phyloP scores from a whole-genome alignment of 2,329 filamentous ascomycete genomes.

The Chalara sp. region DNA sequence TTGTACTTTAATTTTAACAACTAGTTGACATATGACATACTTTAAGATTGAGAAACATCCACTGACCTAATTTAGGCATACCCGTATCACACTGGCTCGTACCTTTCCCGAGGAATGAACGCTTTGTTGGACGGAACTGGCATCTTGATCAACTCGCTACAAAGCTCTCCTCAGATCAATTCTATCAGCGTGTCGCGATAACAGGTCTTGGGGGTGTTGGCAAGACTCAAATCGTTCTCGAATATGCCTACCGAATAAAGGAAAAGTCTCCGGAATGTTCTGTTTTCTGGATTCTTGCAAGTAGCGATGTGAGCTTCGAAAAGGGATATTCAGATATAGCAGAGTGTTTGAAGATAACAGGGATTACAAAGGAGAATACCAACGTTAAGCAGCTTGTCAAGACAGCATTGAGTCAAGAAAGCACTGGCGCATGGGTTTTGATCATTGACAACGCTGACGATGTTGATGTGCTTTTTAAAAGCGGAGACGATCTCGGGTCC shows the following conservation, averaged over 20 bases:
- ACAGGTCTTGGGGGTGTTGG: constrained; percentile 10
- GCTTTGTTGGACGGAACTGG: constrained; percentile 9
- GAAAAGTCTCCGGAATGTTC: constrained; percentile 24
- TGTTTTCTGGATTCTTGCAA: constrained; percentile 34
- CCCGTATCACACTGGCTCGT: background rate
- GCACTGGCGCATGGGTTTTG: constrained; percentile 31
- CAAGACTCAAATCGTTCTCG: constrained; percentile 11
- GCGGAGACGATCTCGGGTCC: background rate
- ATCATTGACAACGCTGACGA: constrained; percentile 40
- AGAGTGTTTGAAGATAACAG: constrained; percentile 4
- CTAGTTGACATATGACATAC: too few relatives aligned
- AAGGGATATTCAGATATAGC: constrained; percentile 6
- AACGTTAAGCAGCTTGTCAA: constrained; percentile 9
- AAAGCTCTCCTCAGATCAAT: background rate
- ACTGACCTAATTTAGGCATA: too few relatives aligned
- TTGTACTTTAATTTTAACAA: too few relatives aligned
- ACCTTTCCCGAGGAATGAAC: constrained; percentile 4
- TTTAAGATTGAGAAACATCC: too few relatives aligned
- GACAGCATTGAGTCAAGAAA: constrained; percentile 6
- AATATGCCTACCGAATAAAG: constrained; percentile 5
- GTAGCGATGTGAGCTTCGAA: constrained; percentile 11
- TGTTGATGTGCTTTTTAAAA: constrained; percentile 21
- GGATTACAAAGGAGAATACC: constrained; percentile 2
- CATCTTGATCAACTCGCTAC: constrained; percentile 1
- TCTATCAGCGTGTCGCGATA: constrained; percentile 3